phyloP scores from a whole-genome alignment of 768 basidiomycete genomes.

The Auriscalpium microsporum region DNA sequence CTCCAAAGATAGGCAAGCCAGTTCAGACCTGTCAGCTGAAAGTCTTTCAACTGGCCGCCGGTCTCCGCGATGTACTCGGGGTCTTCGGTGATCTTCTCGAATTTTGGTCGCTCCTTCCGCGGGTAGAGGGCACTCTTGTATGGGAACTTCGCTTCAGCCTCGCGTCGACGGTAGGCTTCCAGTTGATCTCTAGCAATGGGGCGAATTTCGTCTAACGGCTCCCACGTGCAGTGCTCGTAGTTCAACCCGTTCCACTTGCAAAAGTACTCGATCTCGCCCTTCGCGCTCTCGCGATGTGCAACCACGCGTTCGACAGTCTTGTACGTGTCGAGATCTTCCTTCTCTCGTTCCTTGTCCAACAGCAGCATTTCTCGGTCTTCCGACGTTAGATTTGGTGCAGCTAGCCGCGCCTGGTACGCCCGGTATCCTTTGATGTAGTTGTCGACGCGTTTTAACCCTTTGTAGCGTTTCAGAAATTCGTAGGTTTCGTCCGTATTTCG shows the following conservation, averaged over 20 bases:
- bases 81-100: constrained; percentile 78
- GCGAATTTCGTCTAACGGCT: constrained; percentile 71
- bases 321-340: constrained; percentile 85
- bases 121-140: constrained; percentile 71
- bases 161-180: constrained; percentile 68
- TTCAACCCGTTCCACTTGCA: constrained; percentile 95
- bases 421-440: constrained; percentile 96
- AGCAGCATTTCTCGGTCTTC: constrained; percentile 88
- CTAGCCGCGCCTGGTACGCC: constrained; percentile 56
- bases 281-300: constrained; percentile 57
- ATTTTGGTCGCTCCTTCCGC: constrained; percentile 61
- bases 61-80: constrained; percentile 75
- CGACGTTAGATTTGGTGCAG: constrained; percentile 56
- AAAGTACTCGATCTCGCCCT: constrained; percentile 71
- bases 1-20: constrained; percentile 98
- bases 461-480: constrained; percentile 91
- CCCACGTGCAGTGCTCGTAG: constrained; percentile 97
- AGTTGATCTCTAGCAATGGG: constrained; percentile 72
- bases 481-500: constrained; percentile 99
- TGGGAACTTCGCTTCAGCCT: constrained; percentile 74
- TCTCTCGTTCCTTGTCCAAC: constrained; percentile 84
- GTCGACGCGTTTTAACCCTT: constrained; percentile 94
- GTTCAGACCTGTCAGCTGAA: constrained; percentile 95
- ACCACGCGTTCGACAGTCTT: constrained; percentile 90
- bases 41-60: constrained; percentile 89